phyloP scores from a whole-genome alignment of 495 filamentous ascomycete species.

The Hypoxylon rickii region DNA sequence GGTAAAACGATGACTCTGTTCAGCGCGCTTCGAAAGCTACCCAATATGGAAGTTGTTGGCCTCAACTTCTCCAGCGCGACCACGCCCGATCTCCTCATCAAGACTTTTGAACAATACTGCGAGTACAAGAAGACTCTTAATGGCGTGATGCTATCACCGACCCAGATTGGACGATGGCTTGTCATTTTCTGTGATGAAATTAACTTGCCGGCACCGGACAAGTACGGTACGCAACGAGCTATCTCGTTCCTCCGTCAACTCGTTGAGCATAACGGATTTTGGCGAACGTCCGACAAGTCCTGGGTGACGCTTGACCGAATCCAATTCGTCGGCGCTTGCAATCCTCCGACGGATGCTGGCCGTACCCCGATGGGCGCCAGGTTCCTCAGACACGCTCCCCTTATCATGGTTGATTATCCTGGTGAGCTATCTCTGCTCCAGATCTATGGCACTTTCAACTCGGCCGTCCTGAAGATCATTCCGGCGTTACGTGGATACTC shows the following conservation, averaged over 20 bases:
- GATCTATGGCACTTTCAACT: slow-evolving; percentile 99
- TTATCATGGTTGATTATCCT: slow-evolving; percentile 99
- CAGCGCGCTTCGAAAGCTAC: slow-evolving; percentile 91
- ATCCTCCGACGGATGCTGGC: slow-evolving; percentile 97
- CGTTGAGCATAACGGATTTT: slow-evolving; percentile 98
- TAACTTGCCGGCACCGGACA: slow-evolving; percentile 97
- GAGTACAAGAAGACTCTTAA: slow-evolving; percentile 98
- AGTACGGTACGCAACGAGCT: slow-evolving; percentile 94
- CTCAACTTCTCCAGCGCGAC: slow-evolving; percentile 99
- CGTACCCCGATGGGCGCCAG: slow-evolving; percentile 90
- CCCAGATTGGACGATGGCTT: slow-evolving; percentile 95
- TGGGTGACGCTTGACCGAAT: slow-evolving; percentile 98
- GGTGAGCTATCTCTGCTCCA: slow-evolving; percentile 91
- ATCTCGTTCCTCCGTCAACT: slow-evolving; percentile 97
- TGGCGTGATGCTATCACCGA: slow-evolving; percentile 92
- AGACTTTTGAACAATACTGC: slow-evolving; percentile 99
- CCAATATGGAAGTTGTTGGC: slow-evolving; percentile 98
- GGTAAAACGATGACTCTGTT: slow-evolving; percentile 99
- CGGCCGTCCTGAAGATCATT: slow-evolving; percentile 92
- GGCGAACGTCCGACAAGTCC: slow-evolving; percentile 94
- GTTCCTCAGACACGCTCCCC: slow-evolving; percentile 91
- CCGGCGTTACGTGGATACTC: slow-evolving; percentile 93
- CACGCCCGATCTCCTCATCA: slow-evolving; percentile 94
- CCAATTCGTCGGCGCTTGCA: slow-evolving; percentile 98
- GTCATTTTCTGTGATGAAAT: slow-evolving; percentile 99